Percentiles rank a stretch among this genome's conserved stretches.
phyloP scores from a whole-genome alignment of 2,329 filamentous ascomycete species.

The Trichoderma citrinoviride region DNA sequence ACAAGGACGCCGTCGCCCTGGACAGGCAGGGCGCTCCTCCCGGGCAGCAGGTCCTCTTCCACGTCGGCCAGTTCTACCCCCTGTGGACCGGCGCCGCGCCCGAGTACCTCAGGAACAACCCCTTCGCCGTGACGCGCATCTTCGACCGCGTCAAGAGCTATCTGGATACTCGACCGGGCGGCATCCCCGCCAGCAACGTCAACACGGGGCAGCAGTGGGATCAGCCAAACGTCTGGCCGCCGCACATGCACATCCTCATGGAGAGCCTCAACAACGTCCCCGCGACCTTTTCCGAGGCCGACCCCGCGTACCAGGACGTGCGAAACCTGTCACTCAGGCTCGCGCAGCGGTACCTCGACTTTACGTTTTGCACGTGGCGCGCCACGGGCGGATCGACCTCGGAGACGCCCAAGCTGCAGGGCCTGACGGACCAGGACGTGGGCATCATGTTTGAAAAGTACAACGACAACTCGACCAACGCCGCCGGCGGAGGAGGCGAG shows the following conservation, averaged over 20 bases:
- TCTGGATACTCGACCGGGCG: slow-evolving; percentile 53
- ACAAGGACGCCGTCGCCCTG: slow-evolving; percentile 39
- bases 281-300: slow-evolving; percentile 51
- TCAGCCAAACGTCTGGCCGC: slow-evolving; percentile 68
- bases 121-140: slow-evolving; percentile 53
- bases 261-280: slow-evolving; percentile 59
- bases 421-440: slow-evolving; percentile 40
- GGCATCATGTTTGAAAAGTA: slow-evolving; percentile 74
- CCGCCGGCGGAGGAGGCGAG: slow-evolving; percentile 63
- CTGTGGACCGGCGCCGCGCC: slow-evolving; percentile 68
- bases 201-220: slow-evolving; percentile 66
- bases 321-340: slow-evolving; percentile 56
- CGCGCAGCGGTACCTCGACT: slow-evolving; percentile 65
- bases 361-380: slow-evolving; percentile 67
- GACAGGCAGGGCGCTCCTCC: slow-evolving; percentile 46
- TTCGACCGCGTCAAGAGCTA: slow-evolving; percentile 53
- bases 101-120: slow-evolving; percentile 54
- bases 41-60: slow-evolving; percentile 57
- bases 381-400: slow-evolving; percentile 62
- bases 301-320: slow-evolving; percentile 53
- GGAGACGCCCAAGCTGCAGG: slow-evolving; percentile 49
- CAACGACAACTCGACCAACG: slow-evolving; percentile 57
- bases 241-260: slow-evolving; percentile 63
- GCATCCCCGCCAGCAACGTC: slow-evolving; percentile 61
- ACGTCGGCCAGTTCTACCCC: slow-evolving; percentile 61